Evolutionary conservation across 2,329 filamentous ascomycete genomes (phyloP), one percentile per base, ranked within the genome.

Genomic region (Xylaria polymorpha): DNA sequence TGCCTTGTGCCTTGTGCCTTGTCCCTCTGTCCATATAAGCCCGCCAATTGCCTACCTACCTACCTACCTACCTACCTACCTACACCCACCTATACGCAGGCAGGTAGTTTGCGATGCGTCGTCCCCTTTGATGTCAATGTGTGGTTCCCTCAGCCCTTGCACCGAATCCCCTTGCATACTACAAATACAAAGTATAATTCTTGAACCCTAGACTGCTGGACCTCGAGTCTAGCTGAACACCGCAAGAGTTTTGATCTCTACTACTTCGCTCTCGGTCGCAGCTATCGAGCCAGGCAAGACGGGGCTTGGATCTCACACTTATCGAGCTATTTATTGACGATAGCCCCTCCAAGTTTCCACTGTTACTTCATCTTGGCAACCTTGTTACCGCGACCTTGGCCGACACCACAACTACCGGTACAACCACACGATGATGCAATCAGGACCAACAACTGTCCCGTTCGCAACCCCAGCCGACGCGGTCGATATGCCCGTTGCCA

Each of bases 381-480:
- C 58, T 44, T 55, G n/a, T 35, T 12, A 48, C 56, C 29, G 14
- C 32, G 48, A 51, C 25, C 35, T 50, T 22, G 32, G 25, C 25
- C 25, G 18, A 61, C n/a, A 37, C 35, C 35, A 22, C 3, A 18
- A 18, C n/a, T 8, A n/a, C n/a, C n/a, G n/a, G n/a, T n/a, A 58
- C 35, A n/a, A 29, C 43, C 9, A 53, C 59, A 66, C 61, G 41
- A 77, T 70, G 75, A 75, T 76, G 70, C 68, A 73, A 70, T 56
- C 71, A n/a, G n/a, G n/a, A 51, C 51, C 71, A 51, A 66, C 71
- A 48, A 48, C 71, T 50, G 43, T 69, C 37, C 63, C 67, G 22
- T 66, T 69, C 29, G 58, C 71, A 53, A 65, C 61, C 8, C 43
- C 50, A 29, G 55, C 43, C 58, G 41, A 60, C 12, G 18, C 15